Conservation (phyloP, 106 monocot species). For the Chionographis japonica region DNA sequence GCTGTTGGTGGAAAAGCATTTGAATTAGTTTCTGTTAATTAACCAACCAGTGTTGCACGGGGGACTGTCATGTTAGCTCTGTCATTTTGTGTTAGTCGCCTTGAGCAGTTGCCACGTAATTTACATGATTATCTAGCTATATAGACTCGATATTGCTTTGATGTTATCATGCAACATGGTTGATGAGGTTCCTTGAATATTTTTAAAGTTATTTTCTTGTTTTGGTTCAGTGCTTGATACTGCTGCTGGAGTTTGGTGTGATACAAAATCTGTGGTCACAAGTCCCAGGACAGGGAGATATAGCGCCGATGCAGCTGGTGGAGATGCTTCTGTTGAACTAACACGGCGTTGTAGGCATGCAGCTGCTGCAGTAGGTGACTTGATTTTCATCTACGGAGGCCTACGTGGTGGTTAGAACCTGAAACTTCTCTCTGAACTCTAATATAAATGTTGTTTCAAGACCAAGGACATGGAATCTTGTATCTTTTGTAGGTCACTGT, state of each 20-base stretch:
- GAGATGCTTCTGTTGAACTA: constrained; percentile 89
- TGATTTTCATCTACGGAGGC: constrained; percentile 96
- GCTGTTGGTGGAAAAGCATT: no score
- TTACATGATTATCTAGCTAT: no score
- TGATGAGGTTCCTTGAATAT: background rate
- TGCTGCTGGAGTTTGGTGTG: constrained; percentile 99
- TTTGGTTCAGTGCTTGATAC: constrained; percentile 75
- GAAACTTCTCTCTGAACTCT: background rate
- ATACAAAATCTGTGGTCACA: constrained; percentile 90
- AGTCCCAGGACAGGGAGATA: constrained; percentile 87
- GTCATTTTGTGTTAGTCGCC: no score
- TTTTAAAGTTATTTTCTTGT: background rate
- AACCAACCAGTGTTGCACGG: no score
- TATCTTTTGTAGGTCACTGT: no score
- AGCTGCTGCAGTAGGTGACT: constrained; percentile 92
- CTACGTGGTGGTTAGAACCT: constrained; percentile 85
- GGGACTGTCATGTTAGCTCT: no score
- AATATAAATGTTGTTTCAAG: no score
- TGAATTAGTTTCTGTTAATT: no score
- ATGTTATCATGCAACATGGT: background rate
- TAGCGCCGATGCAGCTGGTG: constrained; percentile 95
- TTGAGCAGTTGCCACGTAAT: no score
- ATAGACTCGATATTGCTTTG: background rate
- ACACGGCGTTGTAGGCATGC: constrained; percentile 97
- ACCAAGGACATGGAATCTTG: no score